Conservation (phyloP, 495 filamentous ascomycete genomes). For the Tuber brumale region DNA sequence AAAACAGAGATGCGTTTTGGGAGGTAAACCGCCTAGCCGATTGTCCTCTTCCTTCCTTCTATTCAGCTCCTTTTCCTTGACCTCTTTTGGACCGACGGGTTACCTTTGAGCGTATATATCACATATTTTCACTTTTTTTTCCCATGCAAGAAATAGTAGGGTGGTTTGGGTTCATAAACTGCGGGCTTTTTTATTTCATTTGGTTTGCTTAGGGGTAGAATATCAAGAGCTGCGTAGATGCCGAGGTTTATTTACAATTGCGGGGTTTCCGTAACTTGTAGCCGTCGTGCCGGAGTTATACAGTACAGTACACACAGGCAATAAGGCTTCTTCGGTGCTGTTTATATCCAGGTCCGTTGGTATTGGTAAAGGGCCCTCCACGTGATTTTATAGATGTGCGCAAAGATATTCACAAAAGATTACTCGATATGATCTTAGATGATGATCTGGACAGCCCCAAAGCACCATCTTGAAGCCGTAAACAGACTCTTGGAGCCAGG, state of each 20-base stretch:
- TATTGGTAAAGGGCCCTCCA: background rate
- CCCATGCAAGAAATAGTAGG: background rate
- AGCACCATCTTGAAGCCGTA: too few species aligned
- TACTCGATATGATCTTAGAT: too few species aligned
- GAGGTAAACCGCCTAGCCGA: constrained; percentile 48
- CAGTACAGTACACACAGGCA: background rate
- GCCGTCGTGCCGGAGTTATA: background rate
- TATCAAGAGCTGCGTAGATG: background rate
- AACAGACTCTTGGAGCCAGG: too few species aligned
- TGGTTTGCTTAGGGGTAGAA: background rate
- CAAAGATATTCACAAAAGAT: background rate
- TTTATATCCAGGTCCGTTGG: background rate
- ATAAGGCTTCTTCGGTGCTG: background rate
- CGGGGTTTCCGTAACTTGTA: background rate
- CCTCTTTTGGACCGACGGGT: background rate
- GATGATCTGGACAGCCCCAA: too few species aligned
- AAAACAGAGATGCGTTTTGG: constrained; percentile 85
- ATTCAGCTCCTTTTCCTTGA: background rate
- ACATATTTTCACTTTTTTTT: background rate
- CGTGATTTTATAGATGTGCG: background rate
- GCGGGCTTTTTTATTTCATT: background rate
- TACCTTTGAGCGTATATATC: background rate
- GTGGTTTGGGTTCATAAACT: background rate
- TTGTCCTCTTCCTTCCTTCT: background rate
- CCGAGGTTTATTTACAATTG: background rate